Evolutionary conservation across 305 asterid species (phyloP).

Genomic region (Withania somnifera): DNA sequence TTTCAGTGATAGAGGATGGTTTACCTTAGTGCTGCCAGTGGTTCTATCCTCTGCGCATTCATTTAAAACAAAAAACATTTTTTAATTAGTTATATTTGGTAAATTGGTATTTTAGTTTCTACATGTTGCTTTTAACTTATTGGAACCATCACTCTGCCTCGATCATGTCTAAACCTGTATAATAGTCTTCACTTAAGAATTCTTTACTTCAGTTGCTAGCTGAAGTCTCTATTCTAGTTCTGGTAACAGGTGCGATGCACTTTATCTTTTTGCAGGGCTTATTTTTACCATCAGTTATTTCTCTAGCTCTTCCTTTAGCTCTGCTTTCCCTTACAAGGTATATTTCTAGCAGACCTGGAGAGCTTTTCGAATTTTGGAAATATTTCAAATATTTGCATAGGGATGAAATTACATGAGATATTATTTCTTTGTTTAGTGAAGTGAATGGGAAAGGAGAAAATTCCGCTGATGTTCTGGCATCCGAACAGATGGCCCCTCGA

Average conservation of each 20-base stretch:
- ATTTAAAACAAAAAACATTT: background rate
- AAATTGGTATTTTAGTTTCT: background rate
- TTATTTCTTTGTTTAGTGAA: constrained; percentile 45
- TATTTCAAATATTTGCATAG: background rate
- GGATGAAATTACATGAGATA: constrained; percentile 3
- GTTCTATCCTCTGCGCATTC: background rate
- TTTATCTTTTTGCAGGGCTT: constrained; percentile 46
- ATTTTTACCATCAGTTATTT: constrained; percentile 54
- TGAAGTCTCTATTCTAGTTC: background rate
- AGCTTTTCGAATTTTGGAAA: background rate
- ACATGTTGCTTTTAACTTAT: background rate
- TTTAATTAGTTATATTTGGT: background rate
- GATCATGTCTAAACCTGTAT: background rate
- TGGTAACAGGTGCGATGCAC: background rate
- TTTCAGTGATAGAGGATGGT: background rate
- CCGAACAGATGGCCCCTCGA: constrained; percentile 97
- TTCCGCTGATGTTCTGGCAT: constrained; percentile 55
- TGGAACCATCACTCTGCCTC: background rate
- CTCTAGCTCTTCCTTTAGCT: constrained; percentile 90
- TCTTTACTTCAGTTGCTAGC: background rate
- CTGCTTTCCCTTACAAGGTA: constrained; percentile 95
- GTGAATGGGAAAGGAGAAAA: constrained; percentile 64
- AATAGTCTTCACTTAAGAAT: background rate
- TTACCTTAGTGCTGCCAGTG: background rate
- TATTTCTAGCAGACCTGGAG: constrained; percentile 6